A percentile compares a stretch with the other conserved stretches of the same genome.
Conservation (phyloP, 1,284 basidiomycete genomes). For the Xanthoconium separans region DNA sequence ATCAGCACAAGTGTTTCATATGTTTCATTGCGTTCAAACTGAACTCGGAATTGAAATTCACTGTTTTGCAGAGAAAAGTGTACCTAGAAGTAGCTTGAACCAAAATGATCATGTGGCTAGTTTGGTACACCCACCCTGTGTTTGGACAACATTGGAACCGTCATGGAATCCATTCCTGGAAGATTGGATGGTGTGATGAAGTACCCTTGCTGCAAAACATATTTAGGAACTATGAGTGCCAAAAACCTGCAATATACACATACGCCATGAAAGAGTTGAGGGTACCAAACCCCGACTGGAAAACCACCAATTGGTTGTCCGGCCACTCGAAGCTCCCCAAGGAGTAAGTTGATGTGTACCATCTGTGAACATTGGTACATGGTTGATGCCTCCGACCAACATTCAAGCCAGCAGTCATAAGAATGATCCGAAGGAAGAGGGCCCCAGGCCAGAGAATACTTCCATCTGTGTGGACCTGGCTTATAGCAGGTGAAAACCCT, state of each 20-base stretch:
- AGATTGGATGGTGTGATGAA: constrained; percentile 36
- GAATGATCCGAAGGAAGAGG: neutral
- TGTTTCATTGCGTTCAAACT: too few relatives aligned
- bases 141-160: constrained; percentile 19
- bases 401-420: neutral
- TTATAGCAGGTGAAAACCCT: neutral
- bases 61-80: too few relatives aligned
- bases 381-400: neutral
- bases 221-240: neutral
- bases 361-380: neutral
- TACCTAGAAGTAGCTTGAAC: too few relatives aligned
- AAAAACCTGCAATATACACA: neutral
- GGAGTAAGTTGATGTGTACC: constrained; percentile 3
- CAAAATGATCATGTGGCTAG: neutral
- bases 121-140: constrained; percentile 13
- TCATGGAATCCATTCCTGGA: constrained; percentile 37
- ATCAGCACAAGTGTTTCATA: neutral
- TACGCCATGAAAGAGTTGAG: constrained; percentile 33
- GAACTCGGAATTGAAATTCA: too few relatives aligned
- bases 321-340: constrained; percentile 14
- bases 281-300: constrained; percentile 30
- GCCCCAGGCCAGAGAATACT: too few relatives aligned
- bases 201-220: constrained; percentile 30
- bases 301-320: constrained; percentile 34
- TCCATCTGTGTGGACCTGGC: neutral